Evolutionary conservation across 23 red algal species (phyloP), one percentile per base, ranked within the genome.

Genomic region (Gracilaria gracilis): DNA sequence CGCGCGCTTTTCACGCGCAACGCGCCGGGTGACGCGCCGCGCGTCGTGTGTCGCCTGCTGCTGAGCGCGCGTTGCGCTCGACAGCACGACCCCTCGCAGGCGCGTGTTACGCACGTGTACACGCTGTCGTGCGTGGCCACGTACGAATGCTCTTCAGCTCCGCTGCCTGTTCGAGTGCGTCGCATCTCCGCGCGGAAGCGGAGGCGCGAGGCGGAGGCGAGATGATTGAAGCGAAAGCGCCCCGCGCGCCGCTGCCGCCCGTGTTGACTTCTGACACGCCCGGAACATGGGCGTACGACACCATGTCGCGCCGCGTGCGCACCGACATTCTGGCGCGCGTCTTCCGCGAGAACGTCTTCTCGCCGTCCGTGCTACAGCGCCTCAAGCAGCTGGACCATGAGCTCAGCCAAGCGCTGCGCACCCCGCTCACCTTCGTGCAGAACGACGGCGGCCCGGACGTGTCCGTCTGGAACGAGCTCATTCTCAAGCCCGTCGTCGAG

Each of bases 231-330:
- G n/a, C n/a, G n/a, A n/a, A n/a, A n/a, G 9, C 19, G 14, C 86
- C 87, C 2, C 51, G 69, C 29, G 59, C 49, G 35, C 92, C 96
- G 40, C 88, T 99, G 9, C 97, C 97, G 39, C 97, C 97, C 29
- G 47, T 57, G 38, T 62, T 99, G 61, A 50, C 59, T 19, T 95
- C 97, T 13, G 28, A 62, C 34, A 85, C 35, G 61, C 97, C 97
- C 20, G 97, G 93, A 32, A 99, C 97, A 77, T 99, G 97, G 97
- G 97, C 97, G 27, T 61, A 96, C 87, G 89, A 90, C 38, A 99
- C 97, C 8, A 94, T 99, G 80, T 95, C 97, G 33, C 48, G 42
- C 33, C 87, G 97, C 33, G 29, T 99, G 29, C 97, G 93, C 81
- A 61, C 48, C 31, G 91, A 96, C 46, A 99, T 99, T 82, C 92